Conservation (phyloP, 768 basidiomycete genomes). For the Phaeolepiota aurea region DNA sequence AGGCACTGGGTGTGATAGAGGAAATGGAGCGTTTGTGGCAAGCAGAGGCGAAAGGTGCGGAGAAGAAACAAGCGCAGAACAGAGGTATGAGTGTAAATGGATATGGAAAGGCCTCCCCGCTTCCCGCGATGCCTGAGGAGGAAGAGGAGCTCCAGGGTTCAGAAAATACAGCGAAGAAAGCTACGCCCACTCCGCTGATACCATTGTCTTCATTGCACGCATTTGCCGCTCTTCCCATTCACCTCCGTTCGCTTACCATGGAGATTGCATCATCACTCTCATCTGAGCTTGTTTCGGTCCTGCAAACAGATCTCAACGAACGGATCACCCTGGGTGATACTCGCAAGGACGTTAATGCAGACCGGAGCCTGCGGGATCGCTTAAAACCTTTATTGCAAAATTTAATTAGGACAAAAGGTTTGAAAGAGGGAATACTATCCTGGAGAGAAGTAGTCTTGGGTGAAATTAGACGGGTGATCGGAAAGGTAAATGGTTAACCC, state of each 20-base stretch:
- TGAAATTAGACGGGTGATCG: constrained; percentile 50
- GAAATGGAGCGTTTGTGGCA: constrained; percentile 57
- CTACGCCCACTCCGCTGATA: constrained; percentile 20
- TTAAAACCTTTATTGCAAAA: constrained; percentile 69
- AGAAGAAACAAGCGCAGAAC: not conserved
- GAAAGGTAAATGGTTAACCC: constrained; percentile 38
- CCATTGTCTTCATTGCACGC: constrained; percentile 64
- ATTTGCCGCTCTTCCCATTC: constrained; percentile 67
- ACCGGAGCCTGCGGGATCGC: constrained; percentile 49
- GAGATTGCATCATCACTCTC: constrained; percentile 75
- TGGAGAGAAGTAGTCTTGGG: constrained; percentile 65
- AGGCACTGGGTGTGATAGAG: constrained; percentile 71
- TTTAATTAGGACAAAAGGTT: constrained; percentile 63
- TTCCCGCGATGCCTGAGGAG: constrained; percentile 31
- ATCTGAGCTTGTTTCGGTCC: constrained; percentile 64
- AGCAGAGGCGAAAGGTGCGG: constrained; percentile 6
- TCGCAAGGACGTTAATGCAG: constrained; percentile 12
- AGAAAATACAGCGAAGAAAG: constrained; percentile 5
- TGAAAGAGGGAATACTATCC: constrained; percentile 57
- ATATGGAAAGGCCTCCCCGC: constrained; percentile 16
- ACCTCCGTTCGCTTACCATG: constrained; percentile 61
- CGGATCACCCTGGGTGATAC: constrained; percentile 19
- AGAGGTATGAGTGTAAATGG: constrained; percentile 10
- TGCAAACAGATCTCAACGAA: constrained; percentile 58
- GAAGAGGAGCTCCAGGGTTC: constrained; percentile 10